These are phyloP conservation scores for Murraya koenigii DNA, from an alignment of 345 rosid genomes.

Conservation along the genomic window DNA sequence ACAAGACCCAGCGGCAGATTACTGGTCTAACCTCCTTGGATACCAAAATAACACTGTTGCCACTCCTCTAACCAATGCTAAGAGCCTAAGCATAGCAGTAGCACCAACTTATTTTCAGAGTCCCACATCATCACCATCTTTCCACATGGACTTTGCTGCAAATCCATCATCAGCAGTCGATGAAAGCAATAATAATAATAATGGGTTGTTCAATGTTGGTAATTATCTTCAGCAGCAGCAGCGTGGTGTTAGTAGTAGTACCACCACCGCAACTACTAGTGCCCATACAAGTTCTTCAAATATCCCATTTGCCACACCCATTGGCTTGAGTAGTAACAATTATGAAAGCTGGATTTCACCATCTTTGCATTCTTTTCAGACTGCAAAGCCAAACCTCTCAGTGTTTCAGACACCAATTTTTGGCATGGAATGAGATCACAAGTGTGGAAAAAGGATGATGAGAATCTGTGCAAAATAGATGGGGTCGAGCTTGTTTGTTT, in stretches of 20 bases:
- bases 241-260: constrained; percentile 11
- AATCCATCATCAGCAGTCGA: constrained; percentile 12
- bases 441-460: constrained; percentile 6
- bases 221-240: constrained; percentile 29
- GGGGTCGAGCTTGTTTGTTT: background rate
- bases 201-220: constrained; percentile 35
- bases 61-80: constrained; percentile 12
- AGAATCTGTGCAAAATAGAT: constrained; percentile 26
- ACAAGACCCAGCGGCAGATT: constrained; percentile 53
- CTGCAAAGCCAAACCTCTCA: constrained; percentile 63
- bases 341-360: constrained; percentile 52
- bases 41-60: constrained; percentile 27
- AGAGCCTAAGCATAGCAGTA: constrained; percentile 2
- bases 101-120: constrained; percentile 21
- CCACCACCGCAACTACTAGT: background rate
- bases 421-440: constrained; percentile 72
- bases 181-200: constrained; percentile 16
- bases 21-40: constrained; percentile 62
- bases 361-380: constrained; percentile 47
- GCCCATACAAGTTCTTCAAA: constrained; percentile 9
- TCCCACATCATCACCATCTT: constrained; percentile 7
- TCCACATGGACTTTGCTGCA: constrained; percentile 31
- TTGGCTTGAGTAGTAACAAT: constrained; percentile 26
- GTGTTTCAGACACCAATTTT: constrained; percentile 84
- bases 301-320: constrained; percentile 46